Base-by-base conservation (phyloP, 495 filamentous ascomycete species). In the Neohortaea acidophila region DNA sequence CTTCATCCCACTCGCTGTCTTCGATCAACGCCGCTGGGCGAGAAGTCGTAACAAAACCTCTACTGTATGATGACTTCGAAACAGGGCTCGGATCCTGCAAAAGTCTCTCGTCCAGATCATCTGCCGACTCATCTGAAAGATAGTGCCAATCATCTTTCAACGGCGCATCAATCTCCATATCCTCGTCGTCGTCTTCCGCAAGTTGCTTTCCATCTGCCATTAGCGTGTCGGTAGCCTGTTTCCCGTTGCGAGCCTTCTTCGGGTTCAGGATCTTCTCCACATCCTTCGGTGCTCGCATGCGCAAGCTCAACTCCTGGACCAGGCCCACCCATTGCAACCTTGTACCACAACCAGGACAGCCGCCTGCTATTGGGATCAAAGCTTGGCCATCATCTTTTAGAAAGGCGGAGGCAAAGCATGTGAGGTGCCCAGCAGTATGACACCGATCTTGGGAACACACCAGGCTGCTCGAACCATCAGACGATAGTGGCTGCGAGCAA, bases 261-360 rank as follows among this genome's bases (percentile, higher is more conserved):
- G 29, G 21, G 21, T 70, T 79, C 48, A 84, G 55, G 17, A 89
- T 56, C 33, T 65, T 66, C 14, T 69, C 70, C 2, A 81, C 51
- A 45, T 81, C 74, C 30, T 76, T 76, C 44, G 64, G 52, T 11
- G 76, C 83, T 31, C 83, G 67, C 19, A 64, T 59, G 37, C 85
- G 66, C 21, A 93, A 56, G 33, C 66, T 87, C 42, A 85, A 57
- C 53, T 93, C 85, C 51, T 75, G 84, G 55, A 86, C 79, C 48
- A 94, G 68, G 32, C 79, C 65, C 0, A 70, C 61, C 89, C 89
- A 97, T 32, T 64, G 49, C 6, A 82, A 61, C 14, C 65, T 56
- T 0, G 60, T 57, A 1, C 66, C 56, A 53, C 89, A 97, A 27
- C 54, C 56, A 1, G 84, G 84, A 60, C 89, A 97, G 2, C 48